These are phyloP conservation scores for Aspergillus udagawae DNA, from an alignment of 2,329 filamentous ascomycete species.

Conservation along the genomic window DNA sequence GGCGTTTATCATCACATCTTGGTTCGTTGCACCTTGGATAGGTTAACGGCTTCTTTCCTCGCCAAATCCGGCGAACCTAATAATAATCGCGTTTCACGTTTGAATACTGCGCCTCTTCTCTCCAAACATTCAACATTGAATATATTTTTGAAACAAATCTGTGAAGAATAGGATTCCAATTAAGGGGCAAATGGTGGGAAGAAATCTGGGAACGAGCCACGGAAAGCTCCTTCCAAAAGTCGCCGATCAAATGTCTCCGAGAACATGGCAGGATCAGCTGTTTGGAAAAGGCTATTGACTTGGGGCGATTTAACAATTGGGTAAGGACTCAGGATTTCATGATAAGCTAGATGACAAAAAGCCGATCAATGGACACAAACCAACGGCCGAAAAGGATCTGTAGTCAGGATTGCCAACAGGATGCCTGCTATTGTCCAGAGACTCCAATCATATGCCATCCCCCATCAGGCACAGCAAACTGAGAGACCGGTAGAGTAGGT, in stretches of 20 bases:
- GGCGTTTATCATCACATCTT: background rate
- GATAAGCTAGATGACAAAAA: background rate
- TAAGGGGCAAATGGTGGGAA: background rate
- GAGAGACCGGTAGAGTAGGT: background rate
- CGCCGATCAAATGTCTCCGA: background rate
- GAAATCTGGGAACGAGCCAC: background rate
- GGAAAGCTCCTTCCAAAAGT: background rate
- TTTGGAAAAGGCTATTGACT: slow-evolving; percentile 1
- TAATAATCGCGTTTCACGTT: slow-evolving; percentile 5
- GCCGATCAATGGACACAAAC: background rate
- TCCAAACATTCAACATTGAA: background rate
- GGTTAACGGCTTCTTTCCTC: background rate
- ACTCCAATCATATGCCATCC: background rate
- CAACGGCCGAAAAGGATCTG: background rate
- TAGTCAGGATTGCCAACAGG: background rate
- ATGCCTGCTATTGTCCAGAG: background rate
- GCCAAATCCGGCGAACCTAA: slow-evolving; percentile 5
- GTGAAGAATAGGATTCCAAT: background rate
- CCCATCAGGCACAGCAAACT: background rate
- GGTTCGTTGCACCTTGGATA: slow-evolving; percentile 1
- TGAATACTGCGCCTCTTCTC: slow-evolving; percentile 6
- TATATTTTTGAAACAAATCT: background rate
- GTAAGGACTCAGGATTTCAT: background rate
- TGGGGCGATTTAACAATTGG: background rate
- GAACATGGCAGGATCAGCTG: background rate